Conservation (phyloP, 1,284 basidiomycete genomes). For the Moesziomyces globuligerus region DNA sequence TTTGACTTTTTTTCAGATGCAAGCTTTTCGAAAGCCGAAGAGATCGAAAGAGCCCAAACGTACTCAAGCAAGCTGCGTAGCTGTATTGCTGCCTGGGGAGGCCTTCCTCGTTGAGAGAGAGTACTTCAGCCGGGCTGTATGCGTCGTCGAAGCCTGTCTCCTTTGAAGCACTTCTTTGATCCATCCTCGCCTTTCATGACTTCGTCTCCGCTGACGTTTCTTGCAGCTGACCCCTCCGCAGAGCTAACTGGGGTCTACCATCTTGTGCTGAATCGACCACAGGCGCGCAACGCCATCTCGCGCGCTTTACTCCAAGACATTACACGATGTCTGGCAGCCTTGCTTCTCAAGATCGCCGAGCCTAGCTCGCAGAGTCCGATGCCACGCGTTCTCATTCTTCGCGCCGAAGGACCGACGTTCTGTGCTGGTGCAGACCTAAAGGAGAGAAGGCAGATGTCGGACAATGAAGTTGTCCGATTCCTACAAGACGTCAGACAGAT, state of each 20-base stretch:
- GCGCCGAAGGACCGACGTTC: constrained; percentile 40
- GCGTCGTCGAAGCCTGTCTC: not conserved
- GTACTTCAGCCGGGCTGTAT: not conserved
- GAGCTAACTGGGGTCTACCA: constrained; percentile 10
- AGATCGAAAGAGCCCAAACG: not conserved
- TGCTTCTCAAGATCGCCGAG: constrained; percentile 7
- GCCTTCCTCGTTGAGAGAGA: not conserved
- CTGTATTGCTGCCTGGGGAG: not conserved
- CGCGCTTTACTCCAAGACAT: constrained; percentile 15
- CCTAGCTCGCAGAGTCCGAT: constrained; percentile 1
- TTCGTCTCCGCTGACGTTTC: not conserved
- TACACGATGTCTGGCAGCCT: not conserved
- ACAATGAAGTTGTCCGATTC: constrained; percentile 76
- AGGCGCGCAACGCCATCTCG: constrained; percentile 14
- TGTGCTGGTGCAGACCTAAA: constrained; percentile 90
- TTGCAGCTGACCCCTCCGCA: constrained; percentile 2
- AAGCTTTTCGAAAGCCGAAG: not conserved
- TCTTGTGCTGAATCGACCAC: constrained; percentile 13
- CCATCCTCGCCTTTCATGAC: constrained; percentile 1
- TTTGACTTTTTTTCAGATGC: not conserved
- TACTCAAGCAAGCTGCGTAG: not conserved
- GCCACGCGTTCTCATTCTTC: constrained; percentile 30
- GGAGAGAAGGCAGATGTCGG: constrained; percentile 79
- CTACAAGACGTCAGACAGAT: constrained; percentile 79
- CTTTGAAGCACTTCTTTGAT: not conserved